phyloP scores from a whole-genome alignment of 1,284 basidiomycete species.

The Prillingera fragicola region DNA sequence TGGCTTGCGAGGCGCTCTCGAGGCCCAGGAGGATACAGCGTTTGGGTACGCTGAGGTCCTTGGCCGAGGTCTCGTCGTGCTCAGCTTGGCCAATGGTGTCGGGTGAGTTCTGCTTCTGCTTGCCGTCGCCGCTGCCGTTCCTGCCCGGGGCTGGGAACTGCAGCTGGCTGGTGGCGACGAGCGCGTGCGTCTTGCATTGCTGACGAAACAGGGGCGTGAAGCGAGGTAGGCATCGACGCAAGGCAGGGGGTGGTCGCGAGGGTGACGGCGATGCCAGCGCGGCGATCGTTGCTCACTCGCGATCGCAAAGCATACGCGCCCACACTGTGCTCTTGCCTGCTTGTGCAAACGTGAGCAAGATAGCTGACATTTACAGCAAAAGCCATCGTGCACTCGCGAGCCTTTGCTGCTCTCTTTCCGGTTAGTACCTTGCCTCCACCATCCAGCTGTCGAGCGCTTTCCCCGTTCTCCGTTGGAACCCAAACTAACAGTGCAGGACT shows the following conservation, averaged over 20 bases:
- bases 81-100: slow-evolving; percentile 19
- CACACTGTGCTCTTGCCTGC: not conserved
- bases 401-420: slow-evolving; percentile 36
- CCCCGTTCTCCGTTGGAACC: not conserved
- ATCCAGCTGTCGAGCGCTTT: too few relatives aligned
- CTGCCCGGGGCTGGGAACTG: slow-evolving; percentile 1
- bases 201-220: slow-evolving; percentile 19
- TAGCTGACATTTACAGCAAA: slow-evolving; percentile 20
- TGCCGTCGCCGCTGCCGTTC: not conserved
- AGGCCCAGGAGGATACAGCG: not conserved
- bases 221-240: slow-evolving; percentile 8
- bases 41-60: slow-evolving; percentile 13
- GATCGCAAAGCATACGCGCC: not conserved
- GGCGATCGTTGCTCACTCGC: not conserved
- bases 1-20: slow-evolving; percentile 9
- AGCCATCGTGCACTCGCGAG: slow-evolving; percentile 39
- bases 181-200: not conserved
- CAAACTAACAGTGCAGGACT: slow-evolving; percentile 23
- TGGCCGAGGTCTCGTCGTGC: slow-evolving; percentile 12
- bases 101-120: slow-evolving; percentile 23
- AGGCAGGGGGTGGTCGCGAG: not conserved
- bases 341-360: not conserved
- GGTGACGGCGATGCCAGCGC: not conserved
- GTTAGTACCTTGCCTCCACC: too few relatives aligned
- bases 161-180: not conserved